These are phyloP conservation scores for Yamadazyma blattariae DNA, from an alignment of 1,139 yeast genomes.

Conservation along the genomic window DNA sequence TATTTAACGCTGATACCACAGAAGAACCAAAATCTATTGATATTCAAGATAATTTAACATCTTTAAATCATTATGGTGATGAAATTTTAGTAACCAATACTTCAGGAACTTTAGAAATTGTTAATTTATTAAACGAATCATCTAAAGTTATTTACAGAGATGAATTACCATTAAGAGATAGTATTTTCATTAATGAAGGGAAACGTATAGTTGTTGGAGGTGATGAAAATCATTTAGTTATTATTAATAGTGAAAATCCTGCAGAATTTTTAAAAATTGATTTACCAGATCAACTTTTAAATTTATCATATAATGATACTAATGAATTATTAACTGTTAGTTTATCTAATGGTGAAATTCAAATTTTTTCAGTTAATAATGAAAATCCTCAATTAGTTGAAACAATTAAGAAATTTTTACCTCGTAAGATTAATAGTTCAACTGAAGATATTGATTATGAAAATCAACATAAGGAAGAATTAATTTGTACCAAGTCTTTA, in stretches of 20 bases:
- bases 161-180: slow-evolving; percentile 65
- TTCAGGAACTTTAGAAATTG: slow-evolving; percentile 33
- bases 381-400: slow-evolving; percentile 37
- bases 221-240: slow-evolving; percentile 62
- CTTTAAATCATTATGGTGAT: slow-evolving; percentile 22
- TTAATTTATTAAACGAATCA: slow-evolving; percentile 20
- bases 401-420: slow-evolving; percentile 40
- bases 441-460: slow-evolving; percentile 35
- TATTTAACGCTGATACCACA: slow-evolving; percentile 45
- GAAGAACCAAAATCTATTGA: slow-evolving; percentile 57
- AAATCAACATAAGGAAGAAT: slow-evolving; percentile 40
- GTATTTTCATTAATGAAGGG: slow-evolving; percentile 68
- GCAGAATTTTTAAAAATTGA: slow-evolving; percentile 18
- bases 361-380: slow-evolving; percentile 58
- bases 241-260: slow-evolving; percentile 37
- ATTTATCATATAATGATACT: slow-evolving; percentile 58
- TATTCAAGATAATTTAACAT: slow-evolving; percentile 41
- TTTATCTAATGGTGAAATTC: slow-evolving; percentile 64
- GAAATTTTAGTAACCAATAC: slow-evolving; percentile 29
- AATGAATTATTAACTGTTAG: slow-evolving; percentile 57
- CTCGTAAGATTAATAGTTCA: slow-evolving; percentile 32
- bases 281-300: slow-evolving; percentile 55
- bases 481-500: slow-evolving; percentile 27
- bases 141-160: slow-evolving; percentile 34
- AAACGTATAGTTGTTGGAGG: slow-evolving; percentile 71